phyloP scores from a whole-genome alignment of 352 stramenopile genomes.

The Thraustochytrium sp. region DNA sequence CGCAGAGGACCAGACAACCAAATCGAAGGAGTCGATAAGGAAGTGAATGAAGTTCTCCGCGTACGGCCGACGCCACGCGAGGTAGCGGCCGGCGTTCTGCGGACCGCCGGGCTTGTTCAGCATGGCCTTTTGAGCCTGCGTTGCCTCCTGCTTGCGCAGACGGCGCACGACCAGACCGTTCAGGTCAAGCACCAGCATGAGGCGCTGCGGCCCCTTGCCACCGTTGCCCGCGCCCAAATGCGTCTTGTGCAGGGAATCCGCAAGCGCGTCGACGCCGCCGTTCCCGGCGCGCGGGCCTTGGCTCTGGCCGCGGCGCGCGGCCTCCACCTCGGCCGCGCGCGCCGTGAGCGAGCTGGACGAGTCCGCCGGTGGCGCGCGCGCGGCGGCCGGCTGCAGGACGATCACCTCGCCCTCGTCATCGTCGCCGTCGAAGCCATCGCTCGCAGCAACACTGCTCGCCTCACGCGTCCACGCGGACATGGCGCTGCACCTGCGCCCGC shows the following conservation, averaged over 20 bases:
- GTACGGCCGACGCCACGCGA: neutral
- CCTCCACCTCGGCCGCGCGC: neutral
- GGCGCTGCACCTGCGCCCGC: neutral
- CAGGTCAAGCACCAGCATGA: conserved; percentile 45
- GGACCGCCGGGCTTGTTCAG: neutral
- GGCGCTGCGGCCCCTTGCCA: neutral
- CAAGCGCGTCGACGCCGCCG: neutral
- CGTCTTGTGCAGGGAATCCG: neutral
- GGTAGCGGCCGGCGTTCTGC: neutral
- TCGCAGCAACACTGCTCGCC: no score
- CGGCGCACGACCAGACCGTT: conserved; percentile 46
- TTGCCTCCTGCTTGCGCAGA: neutral
- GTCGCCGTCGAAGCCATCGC: neutral
- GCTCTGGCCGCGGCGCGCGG: no score
- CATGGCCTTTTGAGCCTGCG: neutral
- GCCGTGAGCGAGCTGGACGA: neutral
- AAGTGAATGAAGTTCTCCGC: conserved; percentile 41
- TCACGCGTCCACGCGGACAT: no score
- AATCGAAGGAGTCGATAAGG: conserved; percentile 32
- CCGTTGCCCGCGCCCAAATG: neutral
- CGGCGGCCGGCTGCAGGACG: neutral
- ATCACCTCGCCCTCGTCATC: neutral
- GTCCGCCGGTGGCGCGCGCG: neutral
- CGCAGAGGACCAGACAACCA: conserved; percentile 40
- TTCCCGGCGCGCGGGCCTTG: no score